Evolutionary conservation across 1,284 basidiomycete species (phyloP).

Genomic region (Polyporus tsugae): DNA sequence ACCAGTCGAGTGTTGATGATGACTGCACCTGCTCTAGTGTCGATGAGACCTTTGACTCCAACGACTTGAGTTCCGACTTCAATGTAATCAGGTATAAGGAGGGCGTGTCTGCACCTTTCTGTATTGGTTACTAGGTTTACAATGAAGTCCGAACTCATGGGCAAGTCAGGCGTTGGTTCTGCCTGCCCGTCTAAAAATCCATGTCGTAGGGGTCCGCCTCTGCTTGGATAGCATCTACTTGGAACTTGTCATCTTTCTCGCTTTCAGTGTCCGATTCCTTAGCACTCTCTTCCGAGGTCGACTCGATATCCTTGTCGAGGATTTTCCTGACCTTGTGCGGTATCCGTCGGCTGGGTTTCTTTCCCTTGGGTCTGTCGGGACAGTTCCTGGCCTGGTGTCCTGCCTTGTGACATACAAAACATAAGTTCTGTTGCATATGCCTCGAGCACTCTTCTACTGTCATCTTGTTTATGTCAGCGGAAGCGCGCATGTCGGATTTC

Average conservation of each 20-base stretch:
- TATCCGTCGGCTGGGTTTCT: too few species aligned
- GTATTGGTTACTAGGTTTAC: neutral
- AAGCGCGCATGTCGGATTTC: slow-evolving; percentile 17
- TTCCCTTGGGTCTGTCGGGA: too few species aligned
- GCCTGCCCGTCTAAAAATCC: neutral
- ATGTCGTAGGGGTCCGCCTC: neutral
- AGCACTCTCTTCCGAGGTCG: neutral
- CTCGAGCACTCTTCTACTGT: neutral
- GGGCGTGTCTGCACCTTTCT: neutral
- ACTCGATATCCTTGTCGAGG: too few species aligned
- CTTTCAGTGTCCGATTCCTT: neutral
- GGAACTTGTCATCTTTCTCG: neutral
- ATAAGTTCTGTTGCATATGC: neutral
- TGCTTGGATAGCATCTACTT: neutral
- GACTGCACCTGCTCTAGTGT: neutral
- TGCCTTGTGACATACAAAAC: neutral
- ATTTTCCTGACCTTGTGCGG: too few species aligned
- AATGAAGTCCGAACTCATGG: neutral
- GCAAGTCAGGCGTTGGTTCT: neutral
- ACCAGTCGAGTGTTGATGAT: neutral
- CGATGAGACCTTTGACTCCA: neutral
- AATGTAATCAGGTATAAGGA: neutral
- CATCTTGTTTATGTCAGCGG: neutral
- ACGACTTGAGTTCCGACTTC: neutral
- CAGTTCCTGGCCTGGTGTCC: neutral